Base-by-base conservation (phyloP, 1,284 basidiomycete species). In the Ustilago shanxiensis region DNA sequence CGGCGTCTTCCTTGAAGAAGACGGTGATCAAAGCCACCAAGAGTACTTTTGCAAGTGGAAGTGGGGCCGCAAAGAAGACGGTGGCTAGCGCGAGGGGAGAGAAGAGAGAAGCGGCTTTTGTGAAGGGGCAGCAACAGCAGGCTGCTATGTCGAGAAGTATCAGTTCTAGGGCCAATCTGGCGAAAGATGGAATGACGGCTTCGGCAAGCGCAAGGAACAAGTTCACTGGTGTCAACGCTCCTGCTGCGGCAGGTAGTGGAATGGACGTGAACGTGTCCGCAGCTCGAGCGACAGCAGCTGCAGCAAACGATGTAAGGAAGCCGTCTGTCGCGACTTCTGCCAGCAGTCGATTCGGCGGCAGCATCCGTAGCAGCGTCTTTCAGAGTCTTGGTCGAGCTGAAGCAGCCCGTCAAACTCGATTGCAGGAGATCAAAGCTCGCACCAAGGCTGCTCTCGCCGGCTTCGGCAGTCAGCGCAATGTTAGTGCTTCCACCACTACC, bases 21-120 rank as follows among this genome's bases (percentile, higher is more conserved):
- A 77, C 62, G 52, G 69, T 77, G 37, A 61, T 72, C 59, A 77
- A 77, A 33, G 69, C 69, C 24, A 69, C 62, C 26, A 75, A 71
- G 58, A 45, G 60, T 29, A 63, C 66, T 3, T 70, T 74, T 31
- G 41, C 47, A 20, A 54, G 66, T 52, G 58, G 66, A 31, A 31
- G 54, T 28, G 50, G 58, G n/a, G 41, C 67, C 8, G 52, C 59
- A 5, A 70, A 63, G 33, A 77, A 77, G 57, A 26, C 57, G 1
- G 45, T 55, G 5, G 55, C 68, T 3, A 50, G 49, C 7, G 68
- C 35, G 8, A 45, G 60, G 39, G 39, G 52, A 24, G 55, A 64
- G 24, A 61, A 59, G 54, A 62, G 73, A 7, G 69, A 66, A 28
- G 58, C 59, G 18, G 63, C 63, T 16, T 66, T 69, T 49, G 52